A percentile compares a stretch with the other conserved stretches of the same genome.
Conservation (phyloP, 176 grass and related monocot species). For the Ananas comosus region DNA sequence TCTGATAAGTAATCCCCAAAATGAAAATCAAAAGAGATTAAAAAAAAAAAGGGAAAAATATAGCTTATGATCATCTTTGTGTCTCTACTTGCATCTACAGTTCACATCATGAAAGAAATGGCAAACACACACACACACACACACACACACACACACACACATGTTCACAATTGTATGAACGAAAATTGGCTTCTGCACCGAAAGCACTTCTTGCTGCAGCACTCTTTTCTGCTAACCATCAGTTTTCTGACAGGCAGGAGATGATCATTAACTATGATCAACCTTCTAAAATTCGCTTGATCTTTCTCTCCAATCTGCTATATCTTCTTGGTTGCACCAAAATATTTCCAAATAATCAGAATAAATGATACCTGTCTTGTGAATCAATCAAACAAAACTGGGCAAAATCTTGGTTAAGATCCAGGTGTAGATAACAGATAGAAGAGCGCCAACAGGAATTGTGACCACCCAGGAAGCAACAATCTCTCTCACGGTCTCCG, state of each 20-base stretch:
- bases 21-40: too few relatives aligned
- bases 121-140: background rate
- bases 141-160: too few relatives aligned
- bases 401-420: constrained; percentile 59
- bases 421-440: constrained; percentile 67
- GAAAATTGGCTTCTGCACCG: too few relatives aligned
- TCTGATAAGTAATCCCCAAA: too few relatives aligned
- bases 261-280: constrained; percentile 26
- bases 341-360: constrained; percentile 11
- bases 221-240: constrained; percentile 13
- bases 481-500: constrained; percentile 80
- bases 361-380: constrained; percentile 13
- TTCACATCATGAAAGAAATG: constrained; percentile 1
- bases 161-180: too few relatives aligned
- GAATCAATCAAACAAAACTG: constrained; percentile 49
- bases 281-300: constrained; percentile 16
- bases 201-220: background rate
- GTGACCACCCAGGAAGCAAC: constrained; percentile 81
- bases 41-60: too few relatives aligned
- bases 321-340: constrained; percentile 13
- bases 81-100: background rate
- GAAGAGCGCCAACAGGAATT: constrained; percentile 71
- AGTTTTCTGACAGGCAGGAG: constrained; percentile 24
- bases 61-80: too few relatives aligned
- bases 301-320: constrained; percentile 4